Conservation (phyloP, 139 green algal genomes). For the Microglena sp. region DNA sequence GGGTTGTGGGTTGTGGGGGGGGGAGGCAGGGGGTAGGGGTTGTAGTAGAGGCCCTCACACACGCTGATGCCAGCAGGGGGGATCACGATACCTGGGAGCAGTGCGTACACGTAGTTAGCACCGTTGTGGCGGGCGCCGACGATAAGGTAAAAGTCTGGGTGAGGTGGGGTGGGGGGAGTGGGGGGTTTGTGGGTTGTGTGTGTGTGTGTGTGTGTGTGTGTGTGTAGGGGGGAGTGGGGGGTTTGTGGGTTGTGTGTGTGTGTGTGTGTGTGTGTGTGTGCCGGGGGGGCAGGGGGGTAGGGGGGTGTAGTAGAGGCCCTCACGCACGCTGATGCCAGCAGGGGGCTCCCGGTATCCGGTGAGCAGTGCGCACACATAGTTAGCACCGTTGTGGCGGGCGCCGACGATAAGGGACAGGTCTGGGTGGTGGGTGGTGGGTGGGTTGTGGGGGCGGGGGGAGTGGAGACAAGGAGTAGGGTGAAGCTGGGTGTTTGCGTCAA, state of each 20-base stretch:
- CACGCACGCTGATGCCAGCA: slow-evolving; percentile 73
- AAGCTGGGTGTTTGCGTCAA: too few species aligned
- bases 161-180: too few species aligned
- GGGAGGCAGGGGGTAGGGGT: slow-evolving; percentile 99
- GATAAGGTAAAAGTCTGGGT: slow-evolving; percentile 93
- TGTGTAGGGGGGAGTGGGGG: too few species aligned
- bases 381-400: slow-evolving; percentile 90
- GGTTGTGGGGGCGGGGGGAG: too few species aligned
- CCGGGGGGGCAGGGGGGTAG: too few species aligned
- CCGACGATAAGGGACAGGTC: slow-evolving; percentile 96
- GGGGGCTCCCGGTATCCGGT: slow-evolving; percentile 95
- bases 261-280: too few species aligned
- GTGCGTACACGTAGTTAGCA: slow-evolving; percentile 95
- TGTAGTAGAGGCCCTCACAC: slow-evolving; percentile 63
- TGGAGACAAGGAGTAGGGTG: too few species aligned
- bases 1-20: too few species aligned
- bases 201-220: too few species aligned
- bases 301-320: background rate
- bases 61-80: slow-evolving; percentile 86
- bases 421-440: too few species aligned
- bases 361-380: slow-evolving; percentile 97
- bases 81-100: slow-evolving; percentile 95
- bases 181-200: too few species aligned
- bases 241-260: too few species aligned
- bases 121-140: slow-evolving; percentile 93